A percentile compares a stretch with the other conserved stretches of the same genome.
Evolutionary conservation across 352 stramenopile species (phyloP).

Genomic region (Phytopythium litorale): DNA sequence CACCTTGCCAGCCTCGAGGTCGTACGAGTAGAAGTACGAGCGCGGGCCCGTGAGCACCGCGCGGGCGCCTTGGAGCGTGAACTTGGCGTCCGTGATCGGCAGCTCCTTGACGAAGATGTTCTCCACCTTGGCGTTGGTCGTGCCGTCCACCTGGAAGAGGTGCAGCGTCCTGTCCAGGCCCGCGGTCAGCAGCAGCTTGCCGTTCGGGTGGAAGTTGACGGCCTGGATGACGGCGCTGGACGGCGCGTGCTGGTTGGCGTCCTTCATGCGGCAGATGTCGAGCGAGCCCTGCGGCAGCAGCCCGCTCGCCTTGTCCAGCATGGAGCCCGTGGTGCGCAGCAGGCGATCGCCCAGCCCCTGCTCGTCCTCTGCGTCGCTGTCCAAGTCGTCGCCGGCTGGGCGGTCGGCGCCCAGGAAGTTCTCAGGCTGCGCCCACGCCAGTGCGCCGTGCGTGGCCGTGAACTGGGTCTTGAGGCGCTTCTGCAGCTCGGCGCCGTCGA

Average conservation of each 20-base stretch:
- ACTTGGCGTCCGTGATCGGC: conserved; percentile 85
- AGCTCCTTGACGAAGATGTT: conserved; percentile 90
- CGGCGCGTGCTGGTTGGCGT: conserved; percentile 89
- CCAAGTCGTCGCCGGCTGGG: conserved; percentile 34
- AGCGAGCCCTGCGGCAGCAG: conserved; percentile 58
- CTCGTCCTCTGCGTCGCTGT: conserved; percentile 54
- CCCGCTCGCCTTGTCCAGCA: conserved; percentile 51
- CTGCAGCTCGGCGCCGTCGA: conserved; percentile 74
- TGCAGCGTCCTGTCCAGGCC: conserved; percentile 92
- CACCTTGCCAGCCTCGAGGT: conserved; percentile 90
- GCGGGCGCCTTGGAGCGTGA: conserved; percentile 69
- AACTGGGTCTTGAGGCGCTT: conserved; percentile 82
- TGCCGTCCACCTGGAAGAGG: conserved; percentile 91
- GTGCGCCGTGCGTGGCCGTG: conserved; percentile 42
- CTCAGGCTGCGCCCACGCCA: conserved; percentile 71
- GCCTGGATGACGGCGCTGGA: conserved; percentile 84
- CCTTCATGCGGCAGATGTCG: conserved; percentile 80
- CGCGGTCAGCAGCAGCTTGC: conserved; percentile 85
- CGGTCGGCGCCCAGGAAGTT: conserved; percentile 48
- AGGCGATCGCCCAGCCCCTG: conserved; percentile 32
- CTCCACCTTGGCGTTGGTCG: conserved; percentile 85
- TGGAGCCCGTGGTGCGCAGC: conserved; percentile 48
- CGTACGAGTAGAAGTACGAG: conserved; percentile 96
- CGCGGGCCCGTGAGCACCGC: conserved; percentile 91
- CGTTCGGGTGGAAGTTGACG: conserved; percentile 88